phyloP scores from a whole-genome alignment of 495 filamentous ascomycete species.

The Tuber microsphaerosporum region DNA sequence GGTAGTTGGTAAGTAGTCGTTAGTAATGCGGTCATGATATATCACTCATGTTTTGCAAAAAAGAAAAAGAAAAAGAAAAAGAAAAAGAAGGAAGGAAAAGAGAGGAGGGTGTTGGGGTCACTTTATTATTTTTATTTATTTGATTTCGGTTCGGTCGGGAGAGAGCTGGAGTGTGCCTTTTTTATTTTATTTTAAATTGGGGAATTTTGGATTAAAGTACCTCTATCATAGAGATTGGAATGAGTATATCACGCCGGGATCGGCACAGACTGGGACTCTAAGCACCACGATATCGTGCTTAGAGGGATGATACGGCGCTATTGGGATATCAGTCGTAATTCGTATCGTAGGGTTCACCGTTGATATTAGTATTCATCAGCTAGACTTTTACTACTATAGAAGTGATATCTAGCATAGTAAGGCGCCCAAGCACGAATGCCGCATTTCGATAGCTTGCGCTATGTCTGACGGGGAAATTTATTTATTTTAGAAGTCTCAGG shows the following conservation, averaged over 20 bases:
- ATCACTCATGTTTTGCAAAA: background rate
- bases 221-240: constrained; percentile 1
- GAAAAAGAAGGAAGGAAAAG: background rate
- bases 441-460: background rate
- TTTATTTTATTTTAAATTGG: background rate
- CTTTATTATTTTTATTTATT: background rate
- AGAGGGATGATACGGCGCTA: background rate
- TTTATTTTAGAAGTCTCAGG: background rate
- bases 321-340: background rate
- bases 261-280: background rate
- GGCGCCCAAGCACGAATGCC: background rate
- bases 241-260: background rate
- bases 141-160: background rate
- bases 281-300: background rate
- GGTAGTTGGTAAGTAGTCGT: background rate
- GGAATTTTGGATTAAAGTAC: background rate
- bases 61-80: no score
- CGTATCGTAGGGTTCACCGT: background rate
- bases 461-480: background rate
- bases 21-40: background rate
- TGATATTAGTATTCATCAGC: background rate
- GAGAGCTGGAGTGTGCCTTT: background rate
- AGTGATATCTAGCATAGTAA: background rate
- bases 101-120: background rate
- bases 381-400: background rate